Conservation (phyloP, 169 alveolate species). For the Cyclospora cayetanensis region DNA sequence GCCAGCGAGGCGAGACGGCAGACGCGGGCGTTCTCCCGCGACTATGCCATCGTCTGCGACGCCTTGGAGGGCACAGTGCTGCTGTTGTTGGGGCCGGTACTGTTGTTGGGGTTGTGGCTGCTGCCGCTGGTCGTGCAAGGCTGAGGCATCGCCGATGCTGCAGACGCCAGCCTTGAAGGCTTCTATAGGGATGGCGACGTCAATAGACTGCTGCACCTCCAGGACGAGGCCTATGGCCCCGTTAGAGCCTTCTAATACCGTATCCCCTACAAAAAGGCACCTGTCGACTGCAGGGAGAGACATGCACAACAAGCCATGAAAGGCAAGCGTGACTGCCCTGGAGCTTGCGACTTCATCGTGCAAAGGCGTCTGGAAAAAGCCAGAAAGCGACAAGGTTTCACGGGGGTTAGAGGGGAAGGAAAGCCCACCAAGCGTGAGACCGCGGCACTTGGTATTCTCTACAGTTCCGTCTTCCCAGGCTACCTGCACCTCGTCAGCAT, state of each 20-base stretch:
- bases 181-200: neutral
- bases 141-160: neutral
- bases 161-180: neutral
- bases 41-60: neutral
- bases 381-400: neutral
- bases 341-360: neutral
- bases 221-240: slow-evolving; percentile 24
- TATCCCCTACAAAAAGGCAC: slow-evolving; percentile 26
- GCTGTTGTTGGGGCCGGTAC: neutral
- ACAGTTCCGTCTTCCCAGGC: slow-evolving; percentile 62
- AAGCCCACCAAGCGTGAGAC: neutral
- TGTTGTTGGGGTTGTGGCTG: neutral
- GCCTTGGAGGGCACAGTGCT: neutral
- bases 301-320: neutral
- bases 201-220: slow-evolving; percentile 21
- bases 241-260: neutral
- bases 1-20: neutral
- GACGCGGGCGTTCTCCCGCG: neutral
- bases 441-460: neutral
- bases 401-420: neutral
- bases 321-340: too few species aligned
- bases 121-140: neutral
- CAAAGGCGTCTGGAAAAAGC: neutral
- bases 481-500: slow-evolving; percentile 41
- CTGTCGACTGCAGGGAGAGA: slow-evolving; percentile 21